Evolutionary conservation across 2,329 filamentous ascomycete species (phyloP).

Genomic region (Aspergillus texensis): DNA sequence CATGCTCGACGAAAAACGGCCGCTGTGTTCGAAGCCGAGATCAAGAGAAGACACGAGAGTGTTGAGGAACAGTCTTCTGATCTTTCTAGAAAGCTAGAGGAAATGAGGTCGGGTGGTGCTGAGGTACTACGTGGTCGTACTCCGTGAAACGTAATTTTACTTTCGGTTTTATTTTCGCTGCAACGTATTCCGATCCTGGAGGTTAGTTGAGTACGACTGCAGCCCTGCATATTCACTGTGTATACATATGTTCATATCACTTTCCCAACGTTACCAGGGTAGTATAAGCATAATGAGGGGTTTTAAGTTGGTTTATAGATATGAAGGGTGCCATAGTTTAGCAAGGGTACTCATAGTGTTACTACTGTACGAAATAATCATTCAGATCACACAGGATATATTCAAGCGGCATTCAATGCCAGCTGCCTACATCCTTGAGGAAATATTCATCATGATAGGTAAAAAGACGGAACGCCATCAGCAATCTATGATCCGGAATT

Average conservation of each 20-base stretch:
- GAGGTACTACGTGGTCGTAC: slow-evolving; percentile 52
- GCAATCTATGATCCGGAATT: slow-evolving; percentile 10
- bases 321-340: neutral
- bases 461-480: slow-evolving; percentile 24
- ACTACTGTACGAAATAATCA: neutral
- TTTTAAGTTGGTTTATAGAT: neutral
- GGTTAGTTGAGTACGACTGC: neutral
- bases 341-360: neutral
- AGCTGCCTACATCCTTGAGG: slow-evolving; percentile 4
- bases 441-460: slow-evolving; percentile 8
- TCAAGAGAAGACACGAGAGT: slow-evolving; percentile 55
- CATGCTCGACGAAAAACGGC: slow-evolving; percentile 58
- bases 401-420: slow-evolving; percentile 15
- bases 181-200: slow-evolving; percentile 5
- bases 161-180: neutral
- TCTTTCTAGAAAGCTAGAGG: slow-evolving; percentile 53
- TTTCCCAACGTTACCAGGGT: neutral
- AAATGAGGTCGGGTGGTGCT: slow-evolving; percentile 58
- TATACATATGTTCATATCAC: neutral
- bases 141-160: slow-evolving; percentile 17
- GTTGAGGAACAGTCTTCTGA: slow-evolving; percentile 53
- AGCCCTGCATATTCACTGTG: neutral
- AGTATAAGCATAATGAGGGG: neutral
- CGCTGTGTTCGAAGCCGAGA: slow-evolving; percentile 56
- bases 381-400: neutral